Evolutionary conservation across 2,329 filamentous ascomycete genomes (phyloP), one percentile per base, ranked within the genome.

Genomic region (Trichoderma guizhouense): DNA sequence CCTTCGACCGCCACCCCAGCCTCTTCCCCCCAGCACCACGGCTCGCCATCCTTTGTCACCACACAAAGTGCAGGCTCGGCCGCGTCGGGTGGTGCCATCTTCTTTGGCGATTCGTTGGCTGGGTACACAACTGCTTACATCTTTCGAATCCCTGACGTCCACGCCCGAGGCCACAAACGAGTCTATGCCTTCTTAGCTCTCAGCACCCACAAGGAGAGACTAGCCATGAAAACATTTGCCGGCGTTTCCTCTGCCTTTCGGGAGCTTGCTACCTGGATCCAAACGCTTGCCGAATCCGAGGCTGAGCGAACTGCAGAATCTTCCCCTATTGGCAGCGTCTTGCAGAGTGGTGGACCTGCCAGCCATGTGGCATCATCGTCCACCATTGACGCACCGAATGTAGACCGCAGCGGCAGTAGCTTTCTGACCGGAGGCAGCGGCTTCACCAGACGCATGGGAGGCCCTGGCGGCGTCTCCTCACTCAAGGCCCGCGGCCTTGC

Each of bases 51-150:
- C 14, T 88, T 88, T 75, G 84, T 88, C 32, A 88, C 87, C 1
- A 86, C 86, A 2, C 86, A 87, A 75, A 84, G 84, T 77, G 79
- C 87, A 73, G 83, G 87, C 70, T 83, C 87, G 47, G 84, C 89
- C 18, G 85, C 86, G 1, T 89, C 88, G 3, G 90, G 89, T 3
- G 90, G 90, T 0, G 89, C 90, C 34, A 90, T 92, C 68, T 91
- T 92, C 79, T 92, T 92, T 72, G 90, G 90, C 34, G 90, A 92
- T 76, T 85, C 88, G 1, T 79, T 87, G 0, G 87, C 89, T 1
- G 90, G 90, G 34, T 92, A 91, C 79, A 92, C 90, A 0, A 92
- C 90, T 0, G 90, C 90, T 15, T 92, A 91, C 79, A 90, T 92
- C 74, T 92, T 92, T 77, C 89, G 90, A 30, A 90, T 92, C 55